Evolutionary conservation across 495 filamentous ascomycete genomes (phyloP).

Genomic region (Aspergillus conjunctus): DNA sequence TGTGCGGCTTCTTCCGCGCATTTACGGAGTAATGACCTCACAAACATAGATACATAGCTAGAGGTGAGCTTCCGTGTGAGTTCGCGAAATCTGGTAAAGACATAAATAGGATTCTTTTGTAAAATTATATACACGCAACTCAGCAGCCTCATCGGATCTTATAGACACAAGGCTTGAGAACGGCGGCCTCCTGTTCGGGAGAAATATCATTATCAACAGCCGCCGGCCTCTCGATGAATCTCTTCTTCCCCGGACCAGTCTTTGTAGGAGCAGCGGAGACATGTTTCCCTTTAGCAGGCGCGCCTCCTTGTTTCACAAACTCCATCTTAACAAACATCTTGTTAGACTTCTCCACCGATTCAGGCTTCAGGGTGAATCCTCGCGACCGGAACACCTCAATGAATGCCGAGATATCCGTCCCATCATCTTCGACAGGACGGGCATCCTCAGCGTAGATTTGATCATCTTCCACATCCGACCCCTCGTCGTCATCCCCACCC

Average conservation of each 20-base stretch:
- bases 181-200: constrained; percentile 61
- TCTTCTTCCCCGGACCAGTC: constrained; percentile 54
- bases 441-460: constrained; percentile 53
- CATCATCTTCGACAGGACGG: constrained; percentile 44
- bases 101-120: not conserved
- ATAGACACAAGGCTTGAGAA: constrained; percentile 96
- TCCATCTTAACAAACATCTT: constrained; percentile 98
- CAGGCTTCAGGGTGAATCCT: constrained; percentile 71
- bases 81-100: too few relatives aligned
- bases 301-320: constrained; percentile 74
- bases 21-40: too few relatives aligned
- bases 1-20: not conserved
- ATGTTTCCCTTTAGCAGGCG: constrained; percentile 71
- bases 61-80: too few relatives aligned
- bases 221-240: constrained; percentile 58
- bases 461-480: constrained; percentile 47
- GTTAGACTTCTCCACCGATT: constrained; percentile 77
- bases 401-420: constrained; percentile 87
- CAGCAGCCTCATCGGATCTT: constrained; percentile 70
- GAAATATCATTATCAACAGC: constrained; percentile 54
- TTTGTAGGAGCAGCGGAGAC: constrained; percentile 43
- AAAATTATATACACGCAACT: not conserved
- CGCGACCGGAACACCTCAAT: constrained; percentile 75
- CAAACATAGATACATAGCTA: too few relatives aligned
- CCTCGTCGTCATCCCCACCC: constrained; percentile 38